phyloP scores from a whole-genome alignment of 208 protist genomes.

The Trypanosoma mega region DNA sequence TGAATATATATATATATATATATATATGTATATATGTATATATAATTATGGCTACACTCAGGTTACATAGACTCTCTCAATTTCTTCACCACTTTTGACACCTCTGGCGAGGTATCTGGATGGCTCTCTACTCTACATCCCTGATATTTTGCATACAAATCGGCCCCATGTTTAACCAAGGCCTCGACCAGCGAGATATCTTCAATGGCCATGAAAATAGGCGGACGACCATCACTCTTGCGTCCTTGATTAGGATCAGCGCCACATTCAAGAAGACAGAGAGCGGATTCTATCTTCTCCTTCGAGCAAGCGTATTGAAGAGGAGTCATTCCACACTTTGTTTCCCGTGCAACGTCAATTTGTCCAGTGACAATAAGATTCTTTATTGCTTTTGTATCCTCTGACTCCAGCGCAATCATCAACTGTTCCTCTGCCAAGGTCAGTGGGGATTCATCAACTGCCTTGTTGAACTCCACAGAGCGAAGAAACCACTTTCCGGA shows the following conservation, averaged over 20 bases:
- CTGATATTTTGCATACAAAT: slow-evolving; percentile 70
- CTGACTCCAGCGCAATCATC: slow-evolving; percentile 45
- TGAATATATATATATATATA: no score
- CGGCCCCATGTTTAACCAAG: slow-evolving; percentile 68
- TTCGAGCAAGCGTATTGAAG: slow-evolving; percentile 74
- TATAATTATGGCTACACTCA: no score
- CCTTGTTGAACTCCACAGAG: slow-evolving; percentile 65
- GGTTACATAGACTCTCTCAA: slow-evolving; percentile 41
- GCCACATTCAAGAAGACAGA: slow-evolving; percentile 62
- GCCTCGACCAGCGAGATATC: slow-evolving; percentile 59
- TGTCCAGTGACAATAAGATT: slow-evolving; percentile 40
- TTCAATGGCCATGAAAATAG: slow-evolving; percentile 87
- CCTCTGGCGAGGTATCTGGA: slow-evolving; percentile 71
- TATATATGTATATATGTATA: no score
- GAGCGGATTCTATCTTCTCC: slow-evolving; percentile 52
- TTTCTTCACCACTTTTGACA: slow-evolving; percentile 47
- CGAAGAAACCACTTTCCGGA: slow-evolving; percentile 84
- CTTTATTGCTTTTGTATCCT: slow-evolving; percentile 49
- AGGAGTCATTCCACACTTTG: slow-evolving; percentile 80
- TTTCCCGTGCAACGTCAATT: slow-evolving; percentile 49
- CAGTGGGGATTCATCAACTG: slow-evolving; percentile 51
- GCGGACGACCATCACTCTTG: slow-evolving; percentile 64
- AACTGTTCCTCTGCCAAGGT: slow-evolving; percentile 64
- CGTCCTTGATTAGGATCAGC: slow-evolving; percentile 72
- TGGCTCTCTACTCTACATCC: slow-evolving; percentile 72